Conservation (phyloP, 805 yeast genomes). For the Zygoascus ofunaensis region DNA sequence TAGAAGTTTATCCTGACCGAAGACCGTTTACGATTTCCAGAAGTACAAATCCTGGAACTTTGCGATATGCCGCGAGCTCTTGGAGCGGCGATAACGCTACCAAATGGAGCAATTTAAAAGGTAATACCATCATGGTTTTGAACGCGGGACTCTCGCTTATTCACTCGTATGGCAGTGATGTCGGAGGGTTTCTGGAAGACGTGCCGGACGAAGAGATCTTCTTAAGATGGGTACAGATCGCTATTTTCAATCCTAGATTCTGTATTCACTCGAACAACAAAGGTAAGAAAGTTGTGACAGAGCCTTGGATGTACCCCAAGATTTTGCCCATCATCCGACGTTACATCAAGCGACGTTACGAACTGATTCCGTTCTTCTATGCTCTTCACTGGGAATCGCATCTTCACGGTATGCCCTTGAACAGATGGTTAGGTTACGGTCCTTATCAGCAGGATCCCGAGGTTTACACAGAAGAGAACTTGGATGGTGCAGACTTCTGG, state of each 20-base stretch:
- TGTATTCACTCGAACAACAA: slow-evolving; percentile 6
- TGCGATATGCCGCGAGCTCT: slow-evolving; percentile 7
- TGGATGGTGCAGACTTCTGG: slow-evolving; percentile 8
- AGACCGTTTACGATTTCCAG: slow-evolving; percentile 9
- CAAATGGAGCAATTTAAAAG: slow-evolving; percentile 7
- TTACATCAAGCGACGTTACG: slow-evolving; percentile 5
- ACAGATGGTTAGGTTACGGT: slow-evolving; percentile 1
- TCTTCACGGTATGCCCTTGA: background rate
- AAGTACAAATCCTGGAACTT: slow-evolving; percentile 9
- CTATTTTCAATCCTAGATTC: slow-evolving; percentile 8
- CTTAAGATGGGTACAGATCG: slow-evolving; percentile 10
- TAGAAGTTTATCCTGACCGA: slow-evolving; percentile 7
- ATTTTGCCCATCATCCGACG: slow-evolving; percentile 1
- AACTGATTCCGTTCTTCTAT: slow-evolving; percentile 6
- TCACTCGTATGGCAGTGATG: slow-evolving; percentile 9
- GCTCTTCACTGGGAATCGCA: slow-evolving; percentile 9
- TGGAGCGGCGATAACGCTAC: slow-evolving; percentile 14
- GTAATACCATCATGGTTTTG: slow-evolving; percentile 9
- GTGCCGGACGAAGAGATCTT: slow-evolving; percentile 9
- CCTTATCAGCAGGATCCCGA: slow-evolving; percentile 1
- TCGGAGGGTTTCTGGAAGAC: slow-evolving; percentile 9
- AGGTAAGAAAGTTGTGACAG: slow-evolving; percentile 3
- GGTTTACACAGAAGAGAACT: slow-evolving; percentile 1
- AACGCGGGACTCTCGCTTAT: slow-evolving; percentile 7
- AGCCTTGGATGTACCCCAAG: slow-evolving; percentile 10